These are phyloP conservation scores for Xerocomellus chrysenteron DNA, from an alignment of 768 basidiomycete species.

Conservation along the genomic window DNA sequence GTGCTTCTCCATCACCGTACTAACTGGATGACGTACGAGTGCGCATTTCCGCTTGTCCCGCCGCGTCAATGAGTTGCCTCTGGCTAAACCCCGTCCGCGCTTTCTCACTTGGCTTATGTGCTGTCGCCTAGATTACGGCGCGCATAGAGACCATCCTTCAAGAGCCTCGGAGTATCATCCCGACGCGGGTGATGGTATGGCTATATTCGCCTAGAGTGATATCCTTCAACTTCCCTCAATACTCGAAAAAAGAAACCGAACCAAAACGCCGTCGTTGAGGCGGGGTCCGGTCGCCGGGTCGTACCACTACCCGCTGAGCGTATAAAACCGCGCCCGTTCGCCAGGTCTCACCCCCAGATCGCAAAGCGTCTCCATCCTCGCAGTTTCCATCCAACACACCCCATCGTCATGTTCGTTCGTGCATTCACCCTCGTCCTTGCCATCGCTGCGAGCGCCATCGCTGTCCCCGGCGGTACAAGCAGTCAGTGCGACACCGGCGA, in stretches of 20 bases:
- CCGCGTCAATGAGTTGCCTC: slow-evolving; percentile 1
- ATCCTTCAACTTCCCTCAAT: not conserved
- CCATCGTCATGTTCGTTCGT: slow-evolving; percentile 14
- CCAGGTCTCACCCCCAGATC: not conserved
- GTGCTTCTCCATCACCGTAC: slow-evolving; percentile 15
- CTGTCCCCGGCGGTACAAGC: not conserved
- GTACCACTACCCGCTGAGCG: slow-evolving; percentile 1
- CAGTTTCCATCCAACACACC: not conserved
- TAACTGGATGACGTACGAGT: slow-evolving; percentile 18
- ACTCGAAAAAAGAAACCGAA: slow-evolving; percentile 11
- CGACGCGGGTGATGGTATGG: slow-evolving; percentile 1
- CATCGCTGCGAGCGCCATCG: slow-evolving; percentile 7
- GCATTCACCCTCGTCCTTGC: slow-evolving; percentile 12
- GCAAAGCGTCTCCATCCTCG: not conserved
- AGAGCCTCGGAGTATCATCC: not conserved
- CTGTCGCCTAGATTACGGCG: slow-evolving; percentile 7
- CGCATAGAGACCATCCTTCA: not conserved
- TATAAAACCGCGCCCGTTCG: slow-evolving; percentile 12
- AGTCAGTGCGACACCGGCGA: slow-evolving; percentile 10
- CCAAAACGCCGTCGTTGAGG: slow-evolving; percentile 16
- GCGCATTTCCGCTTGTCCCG: slow-evolving; percentile 5
- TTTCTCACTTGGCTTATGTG: slow-evolving; percentile 8
- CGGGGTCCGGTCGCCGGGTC: not conserved
- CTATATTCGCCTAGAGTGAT: slow-evolving; percentile 10
- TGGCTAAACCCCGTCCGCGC: not conserved